Conservation (phyloP, 176 grass and related monocot species). For the Triticum timopheevii region DNA sequence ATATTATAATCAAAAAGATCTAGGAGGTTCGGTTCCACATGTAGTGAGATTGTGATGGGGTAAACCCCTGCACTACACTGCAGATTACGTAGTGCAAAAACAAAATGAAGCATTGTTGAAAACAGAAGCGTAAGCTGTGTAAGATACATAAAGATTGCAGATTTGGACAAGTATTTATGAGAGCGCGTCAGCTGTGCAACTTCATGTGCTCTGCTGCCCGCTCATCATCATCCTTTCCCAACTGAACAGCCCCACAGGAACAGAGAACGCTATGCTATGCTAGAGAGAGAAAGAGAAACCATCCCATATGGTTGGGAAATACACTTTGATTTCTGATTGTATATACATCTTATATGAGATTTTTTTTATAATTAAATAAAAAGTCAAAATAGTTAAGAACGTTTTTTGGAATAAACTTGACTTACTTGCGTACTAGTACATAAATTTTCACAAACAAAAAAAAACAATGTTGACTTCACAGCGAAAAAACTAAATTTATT, state of each 20-base stretch:
- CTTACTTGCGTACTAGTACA: too few relatives aligned
- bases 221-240: constrained; percentile 26
- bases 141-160: neutral
- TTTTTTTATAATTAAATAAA: too few relatives aligned
- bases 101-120: constrained; percentile 14
- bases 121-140: constrained; percentile 10
- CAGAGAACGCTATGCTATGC: neutral
- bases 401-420: too few relatives aligned
- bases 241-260: constrained; percentile 30
- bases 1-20: neutral
- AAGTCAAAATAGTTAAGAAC: too few relatives aligned
- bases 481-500: too few relatives aligned
- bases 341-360: too few relatives aligned
- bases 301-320: too few relatives aligned
- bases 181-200: constrained; percentile 41
- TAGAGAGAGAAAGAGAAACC: neutral
- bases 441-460: too few relatives aligned
- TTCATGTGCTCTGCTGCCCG: constrained; percentile 49
- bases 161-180: constrained; percentile 46
- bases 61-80: neutral
- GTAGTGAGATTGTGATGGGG: neutral
- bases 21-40: neutral
- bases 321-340: too few relatives aligned
- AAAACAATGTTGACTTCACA: too few relatives aligned
- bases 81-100: constrained; percentile 2